Evolutionary conservation across 805 yeast genomes (phyloP).

Genomic region (Ogataea trehalophila): DNA sequence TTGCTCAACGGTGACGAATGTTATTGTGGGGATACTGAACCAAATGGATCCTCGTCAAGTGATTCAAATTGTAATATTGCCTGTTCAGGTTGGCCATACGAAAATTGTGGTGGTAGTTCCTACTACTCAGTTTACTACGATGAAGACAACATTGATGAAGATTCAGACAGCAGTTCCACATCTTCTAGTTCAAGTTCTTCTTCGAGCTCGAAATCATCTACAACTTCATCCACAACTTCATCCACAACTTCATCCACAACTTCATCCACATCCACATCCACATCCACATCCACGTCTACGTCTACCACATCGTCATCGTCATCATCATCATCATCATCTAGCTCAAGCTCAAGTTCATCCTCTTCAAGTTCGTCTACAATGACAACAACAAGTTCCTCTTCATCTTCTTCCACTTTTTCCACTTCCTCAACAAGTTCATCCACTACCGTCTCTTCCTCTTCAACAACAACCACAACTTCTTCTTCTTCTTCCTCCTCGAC

Average conservation of each 20-base stretch:
- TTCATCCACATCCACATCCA: slow-evolving; percentile 10
- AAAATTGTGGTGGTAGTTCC: slow-evolving; percentile 56
- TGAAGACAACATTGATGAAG: slow-evolving; percentile 7
- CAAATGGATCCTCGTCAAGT: slow-evolving; percentile 24
- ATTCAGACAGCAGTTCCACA: slow-evolving; percentile 14
- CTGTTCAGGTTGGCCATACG: slow-evolving; percentile 60
- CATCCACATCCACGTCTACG: slow-evolving; percentile 13
- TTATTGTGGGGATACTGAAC: slow-evolving; percentile 55
- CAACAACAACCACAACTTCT: slow-evolving; percentile 7
- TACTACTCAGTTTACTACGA: slow-evolving; percentile 46
- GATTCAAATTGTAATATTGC: slow-evolving; percentile 36
- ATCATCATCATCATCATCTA: slow-evolving; percentile 10
- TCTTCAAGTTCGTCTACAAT: slow-evolving; percentile 7
- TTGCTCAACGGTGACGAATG: slow-evolving; percentile 50
- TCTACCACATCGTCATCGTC: slow-evolving; percentile 14
- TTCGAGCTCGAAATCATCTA: slow-evolving; percentile 19
- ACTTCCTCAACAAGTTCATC: slow-evolving; percentile 10
- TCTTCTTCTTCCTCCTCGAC: slow-evolving; percentile 10
- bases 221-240: slow-evolving; percentile 11
- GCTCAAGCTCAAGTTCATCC: slow-evolving; percentile 7
- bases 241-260: slow-evolving; percentile 14
- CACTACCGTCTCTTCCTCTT: slow-evolving; percentile 7
- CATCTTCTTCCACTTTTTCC: slow-evolving; percentile 15
- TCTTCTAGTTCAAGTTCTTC: slow-evolving; percentile 7
- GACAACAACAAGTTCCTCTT: slow-evolving; percentile 11